phyloP scores from a whole-genome alignment of 73 alveolate genomes.

The Stentor coeruleus region DNA sequence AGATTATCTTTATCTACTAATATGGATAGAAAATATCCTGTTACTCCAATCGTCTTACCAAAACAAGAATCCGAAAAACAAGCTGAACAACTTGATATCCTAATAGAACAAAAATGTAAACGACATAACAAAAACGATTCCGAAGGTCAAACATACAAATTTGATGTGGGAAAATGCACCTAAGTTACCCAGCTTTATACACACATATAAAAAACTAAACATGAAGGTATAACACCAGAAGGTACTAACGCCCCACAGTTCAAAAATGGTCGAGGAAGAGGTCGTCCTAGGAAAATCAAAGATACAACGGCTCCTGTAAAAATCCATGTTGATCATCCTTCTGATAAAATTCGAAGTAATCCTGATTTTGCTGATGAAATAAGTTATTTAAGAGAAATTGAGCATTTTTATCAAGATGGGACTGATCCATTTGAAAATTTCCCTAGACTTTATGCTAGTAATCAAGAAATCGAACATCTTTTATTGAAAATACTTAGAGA shows the following conservation, averaged over 20 bases:
- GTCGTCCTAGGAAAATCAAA: constrained; percentile 85
- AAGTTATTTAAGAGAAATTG: constrained; percentile 11
- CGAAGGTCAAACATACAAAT: constrained; percentile 82
- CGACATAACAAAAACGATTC: constrained; percentile 88
- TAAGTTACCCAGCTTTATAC: constrained; percentile 96
- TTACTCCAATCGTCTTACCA: background rate
- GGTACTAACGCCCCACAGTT: constrained; percentile 91
- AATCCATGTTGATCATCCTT: constrained; percentile 1
- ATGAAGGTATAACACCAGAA: constrained; percentile 71
- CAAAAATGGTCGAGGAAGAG: constrained; percentile 91
- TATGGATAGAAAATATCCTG: background rate
- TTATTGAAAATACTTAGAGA: background rate
- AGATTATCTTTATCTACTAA: too few species aligned
- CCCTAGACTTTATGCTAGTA: constrained; percentile 6
- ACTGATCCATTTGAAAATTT: constrained; percentile 18
- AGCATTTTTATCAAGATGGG: constrained; percentile 22
- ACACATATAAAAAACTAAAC: constrained; percentile 97
- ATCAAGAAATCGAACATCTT: constrained; percentile 24
- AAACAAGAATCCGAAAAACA: background rate
- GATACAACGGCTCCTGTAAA: constrained; percentile 24
- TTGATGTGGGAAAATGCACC: constrained; percentile 97
- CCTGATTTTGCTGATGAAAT: constrained; percentile 27
- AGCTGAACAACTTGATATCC: background rate
- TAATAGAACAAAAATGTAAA: constrained; percentile 45
- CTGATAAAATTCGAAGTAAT: constrained; percentile 17